These are phyloP conservation scores for Diaporthe longicolla DNA, from an alignment of 2,329 filamentous ascomycete species.

Conservation along the genomic window DNA sequence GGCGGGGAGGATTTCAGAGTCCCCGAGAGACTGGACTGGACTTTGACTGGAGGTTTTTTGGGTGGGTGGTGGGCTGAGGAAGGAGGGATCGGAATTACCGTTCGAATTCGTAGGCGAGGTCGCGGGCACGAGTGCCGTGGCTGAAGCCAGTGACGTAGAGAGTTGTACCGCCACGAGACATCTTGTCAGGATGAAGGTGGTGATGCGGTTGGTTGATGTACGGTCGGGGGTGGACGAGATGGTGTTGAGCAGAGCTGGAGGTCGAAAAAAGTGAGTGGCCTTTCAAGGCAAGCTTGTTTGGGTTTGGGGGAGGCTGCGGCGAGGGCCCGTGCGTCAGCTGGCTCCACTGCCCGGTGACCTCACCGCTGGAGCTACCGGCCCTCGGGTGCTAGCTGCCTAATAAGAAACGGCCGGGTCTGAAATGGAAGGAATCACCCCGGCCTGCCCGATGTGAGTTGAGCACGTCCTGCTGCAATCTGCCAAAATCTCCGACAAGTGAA, in stretches of 20 bases:
- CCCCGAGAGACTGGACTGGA: slow-evolving; percentile 33
- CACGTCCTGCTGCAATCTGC: background rate
- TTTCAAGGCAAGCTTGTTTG: slow-evolving; percentile 24
- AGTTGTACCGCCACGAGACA: slow-evolving; percentile 94
- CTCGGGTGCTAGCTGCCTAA: slow-evolving; percentile 9
- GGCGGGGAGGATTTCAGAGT: slow-evolving; percentile 44
- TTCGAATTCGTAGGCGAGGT: slow-evolving; percentile 99
- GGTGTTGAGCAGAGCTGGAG: slow-evolving; percentile 28
- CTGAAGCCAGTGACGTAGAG: slow-evolving; percentile 99
- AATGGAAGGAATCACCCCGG: slow-evolving; percentile 2
- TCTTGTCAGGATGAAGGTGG: slow-evolving; percentile 57
- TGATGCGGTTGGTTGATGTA: slow-evolving; percentile 35
- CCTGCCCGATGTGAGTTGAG: slow-evolving; percentile 16
- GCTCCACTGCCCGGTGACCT: slow-evolving; percentile 25
- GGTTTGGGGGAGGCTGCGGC: slow-evolving; percentile 15
- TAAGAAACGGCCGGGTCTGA: background rate
- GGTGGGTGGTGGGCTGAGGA: slow-evolving; percentile 47
- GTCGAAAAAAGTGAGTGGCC: slow-evolving; percentile 35
- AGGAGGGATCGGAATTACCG: slow-evolving; percentile 83
- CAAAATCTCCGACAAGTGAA: no score
- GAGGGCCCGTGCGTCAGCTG: slow-evolving; percentile 19
- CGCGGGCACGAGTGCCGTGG: slow-evolving; percentile 97
- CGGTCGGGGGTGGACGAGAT: slow-evolving; percentile 16
- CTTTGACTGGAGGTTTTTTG: slow-evolving; percentile 41
- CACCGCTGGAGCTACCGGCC: slow-evolving; percentile 28